phyloP scores from a whole-genome alignment of 345 rosid species.

The Garcia nutans region DNA sequence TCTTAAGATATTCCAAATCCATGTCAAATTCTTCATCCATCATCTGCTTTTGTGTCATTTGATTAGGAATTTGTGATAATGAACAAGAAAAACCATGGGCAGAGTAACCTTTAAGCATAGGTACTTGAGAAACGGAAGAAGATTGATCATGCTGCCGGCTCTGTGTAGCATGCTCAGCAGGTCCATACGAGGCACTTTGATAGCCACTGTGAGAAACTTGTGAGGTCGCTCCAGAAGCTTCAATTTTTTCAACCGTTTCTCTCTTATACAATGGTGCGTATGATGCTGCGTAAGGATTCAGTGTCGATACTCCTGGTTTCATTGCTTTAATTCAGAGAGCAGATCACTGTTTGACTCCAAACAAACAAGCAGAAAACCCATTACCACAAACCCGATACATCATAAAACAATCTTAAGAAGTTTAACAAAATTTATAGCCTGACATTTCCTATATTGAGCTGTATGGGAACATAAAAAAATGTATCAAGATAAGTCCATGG shows the following conservation, averaged over 20 bases:
- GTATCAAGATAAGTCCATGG: no score
- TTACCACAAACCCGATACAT: not conserved
- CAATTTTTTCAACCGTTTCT: constrained; percentile 29
- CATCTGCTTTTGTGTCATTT: constrained; percentile 39
- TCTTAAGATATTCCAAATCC: constrained; percentile 66
- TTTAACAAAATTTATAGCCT: not conserved
- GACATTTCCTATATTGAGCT: not conserved
- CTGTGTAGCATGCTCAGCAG: constrained; percentile 29
- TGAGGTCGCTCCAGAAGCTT: constrained; percentile 10
- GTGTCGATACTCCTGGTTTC: constrained; percentile 60
- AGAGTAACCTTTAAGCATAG: constrained; percentile 30
- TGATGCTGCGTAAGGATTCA: constrained; percentile 79
- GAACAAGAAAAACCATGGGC: constrained; percentile 34
- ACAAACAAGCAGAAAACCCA: not conserved
- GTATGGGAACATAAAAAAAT: not conserved
- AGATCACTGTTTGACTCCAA: constrained; percentile 19
- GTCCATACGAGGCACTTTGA: constrained; percentile 32
- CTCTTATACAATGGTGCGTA: constrained; percentile 74
- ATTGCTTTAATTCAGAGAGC: constrained; percentile 30
- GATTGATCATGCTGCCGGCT: constrained; percentile 27
- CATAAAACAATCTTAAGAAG: not conserved
- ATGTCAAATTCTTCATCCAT: constrained; percentile 65
- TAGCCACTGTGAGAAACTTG: constrained; percentile 28
- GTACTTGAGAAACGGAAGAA: constrained; percentile 30
- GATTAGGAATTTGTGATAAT: constrained; percentile 30